phyloP scores from a whole-genome alignment of 257 asterid species.

The Phtheirospermum japonicum region DNA sequence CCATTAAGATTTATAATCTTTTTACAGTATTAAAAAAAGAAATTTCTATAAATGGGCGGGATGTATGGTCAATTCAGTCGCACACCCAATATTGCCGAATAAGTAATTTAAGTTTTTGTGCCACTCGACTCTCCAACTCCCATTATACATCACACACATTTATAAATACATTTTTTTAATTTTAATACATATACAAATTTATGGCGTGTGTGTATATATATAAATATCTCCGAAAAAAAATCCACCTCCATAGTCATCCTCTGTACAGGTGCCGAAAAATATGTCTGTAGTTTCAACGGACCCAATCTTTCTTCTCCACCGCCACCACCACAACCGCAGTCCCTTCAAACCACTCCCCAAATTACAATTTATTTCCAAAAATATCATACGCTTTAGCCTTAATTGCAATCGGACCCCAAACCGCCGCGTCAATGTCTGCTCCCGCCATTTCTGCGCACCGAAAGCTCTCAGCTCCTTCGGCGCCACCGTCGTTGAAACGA shows the following conservation, averaged over 20 bases:
- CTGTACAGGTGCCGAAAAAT: constrained; percentile 23
- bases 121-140: no score
- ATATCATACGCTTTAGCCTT: constrained; percentile 26
- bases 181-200: no score
- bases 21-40: no score
- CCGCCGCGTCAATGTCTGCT: constrained; percentile 34
- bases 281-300: constrained; percentile 51
- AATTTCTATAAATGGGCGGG: no score
- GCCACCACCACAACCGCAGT: constrained; percentile 15
- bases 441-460: constrained; percentile 34
- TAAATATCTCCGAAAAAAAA: constrained; percentile 1
- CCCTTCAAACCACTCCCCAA: constrained; percentile 32
- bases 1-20: no score
- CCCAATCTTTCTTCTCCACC: constrained; percentile 37
- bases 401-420: constrained; percentile 37
- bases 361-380: constrained; percentile 26
- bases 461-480: constrained; percentile 46
- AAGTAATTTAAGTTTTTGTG: no score
- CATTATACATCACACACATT: no score
- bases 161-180: no score
- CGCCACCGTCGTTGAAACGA: constrained; percentile 42
- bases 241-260: constrained; percentile 7
- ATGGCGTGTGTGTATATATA: not conserved
- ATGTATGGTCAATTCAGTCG: no score
- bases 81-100: no score